Percentiles rank a stretch among this genome's conserved stretches.
These are phyloP conservation scores for Trametes versicolor DNA, from an alignment of 1,284 basidiomycete species.

Conservation along the genomic window DNA sequence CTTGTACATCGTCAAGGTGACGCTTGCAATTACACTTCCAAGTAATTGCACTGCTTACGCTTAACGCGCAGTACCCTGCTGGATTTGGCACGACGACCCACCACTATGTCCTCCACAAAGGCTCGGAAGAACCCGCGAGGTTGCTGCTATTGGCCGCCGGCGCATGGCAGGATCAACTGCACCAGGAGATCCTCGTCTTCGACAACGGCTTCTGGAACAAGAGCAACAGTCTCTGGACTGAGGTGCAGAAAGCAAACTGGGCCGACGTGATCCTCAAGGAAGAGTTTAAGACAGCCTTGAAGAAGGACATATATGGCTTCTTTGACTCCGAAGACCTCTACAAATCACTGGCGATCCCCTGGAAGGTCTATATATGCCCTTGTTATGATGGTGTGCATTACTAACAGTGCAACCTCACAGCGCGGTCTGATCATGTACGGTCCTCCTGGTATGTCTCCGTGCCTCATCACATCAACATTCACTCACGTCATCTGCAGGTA, in stretches of 20 bases:
- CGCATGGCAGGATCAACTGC: slow-evolving; percentile 59
- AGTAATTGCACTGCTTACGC: background rate
- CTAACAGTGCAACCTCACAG: slow-evolving; percentile 46
- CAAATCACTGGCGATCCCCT: slow-evolving; percentile 77
- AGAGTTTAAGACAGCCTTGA: slow-evolving; percentile 70
- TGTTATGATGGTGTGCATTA: background rate
- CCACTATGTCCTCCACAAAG: slow-evolving; percentile 68
- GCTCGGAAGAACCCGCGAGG: slow-evolving; percentile 62
- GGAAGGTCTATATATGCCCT: slow-evolving; percentile 66
- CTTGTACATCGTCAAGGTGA: slow-evolving; percentile 56
- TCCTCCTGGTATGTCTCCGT: slow-evolving; percentile 62
- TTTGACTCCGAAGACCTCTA: slow-evolving; percentile 78
- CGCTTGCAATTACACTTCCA: background rate
- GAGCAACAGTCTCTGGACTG: slow-evolving; percentile 67
- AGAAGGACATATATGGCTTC: slow-evolving; percentile 82
- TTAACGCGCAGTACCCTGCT: slow-evolving; percentile 52
- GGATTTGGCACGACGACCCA: slow-evolving; percentile 48
- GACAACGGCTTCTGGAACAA: slow-evolving; percentile 76
- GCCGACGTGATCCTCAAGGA: slow-evolving; percentile 80
- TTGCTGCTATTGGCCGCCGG: slow-evolving; percentile 64
- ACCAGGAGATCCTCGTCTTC: slow-evolving; percentile 81
- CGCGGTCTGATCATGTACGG: slow-evolving; percentile 79
- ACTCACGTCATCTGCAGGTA: slow-evolving; percentile 55
- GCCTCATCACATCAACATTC: background rate
- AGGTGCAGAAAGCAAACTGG: slow-evolving; percentile 80